Base-by-base conservation (phyloP, 1,284 basidiomycete genomes). In the Quambalaria eucalypti region DNA sequence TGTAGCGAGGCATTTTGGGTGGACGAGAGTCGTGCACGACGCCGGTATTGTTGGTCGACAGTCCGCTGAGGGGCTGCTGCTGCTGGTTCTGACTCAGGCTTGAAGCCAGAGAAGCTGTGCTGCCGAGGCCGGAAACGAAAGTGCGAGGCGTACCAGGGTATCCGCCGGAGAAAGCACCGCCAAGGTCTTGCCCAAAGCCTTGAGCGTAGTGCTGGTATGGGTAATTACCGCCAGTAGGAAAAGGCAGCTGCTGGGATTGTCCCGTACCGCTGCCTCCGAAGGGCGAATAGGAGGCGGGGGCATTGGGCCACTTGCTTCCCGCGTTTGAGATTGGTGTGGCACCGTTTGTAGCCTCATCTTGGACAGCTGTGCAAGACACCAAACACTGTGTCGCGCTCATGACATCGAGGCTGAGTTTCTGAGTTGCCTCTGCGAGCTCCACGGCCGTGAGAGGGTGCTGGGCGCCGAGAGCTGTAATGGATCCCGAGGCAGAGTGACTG, bases 1-100 rank as follows among this genome's bases (percentile, higher is more conserved):
- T 91, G 65, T 70, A 77, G 38, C 63, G 64, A 6, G 64, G 61
- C 19, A 52, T 46, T 21, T 46, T 46, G n/a, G n/a, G n/a, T n/a
- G n/a, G n/a, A n/a, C n/a, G n/a, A n/a, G n/a, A n/a, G n/a, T n/a
- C n/a, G n/a, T n/a, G n/a, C n/a, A n/a, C n/a, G n/a, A n/a, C n/a
- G n/a, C n/a, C n/a, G n/a, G n/a, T n/a, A 21, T 21, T 39, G 36
- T 39, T 39, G 10, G 16, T 39, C 4, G 16, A 14, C 21, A n/a
- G 36, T 14, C 36, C 36, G 4, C 16, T n/a, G 16, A n/a, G 16
- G 36, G 36, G 21, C 16, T 39, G 16, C 19, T 19, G 25, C 25
- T 46, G n/a, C 12, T 21, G 21, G 12, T 21, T 12, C 25, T 21
- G 21, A 46, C 21, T 26, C 25, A 26, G 21, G 14, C 16, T 46